phyloP scores from a whole-genome alignment of 768 basidiomycete species.

The Boletus sp. region DNA sequence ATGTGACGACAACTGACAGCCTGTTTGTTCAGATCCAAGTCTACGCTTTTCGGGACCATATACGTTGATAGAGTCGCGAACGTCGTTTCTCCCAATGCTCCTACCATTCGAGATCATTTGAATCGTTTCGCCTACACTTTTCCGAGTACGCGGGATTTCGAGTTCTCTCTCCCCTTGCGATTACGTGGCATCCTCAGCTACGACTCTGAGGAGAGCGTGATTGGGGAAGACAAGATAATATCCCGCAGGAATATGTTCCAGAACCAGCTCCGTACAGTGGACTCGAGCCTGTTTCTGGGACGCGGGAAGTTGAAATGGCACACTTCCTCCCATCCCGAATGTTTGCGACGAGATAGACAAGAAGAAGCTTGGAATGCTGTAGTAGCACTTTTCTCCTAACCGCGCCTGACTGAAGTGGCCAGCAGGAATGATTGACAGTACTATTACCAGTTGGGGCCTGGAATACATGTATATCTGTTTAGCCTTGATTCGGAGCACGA shows the following conservation, averaged over 20 bases:
- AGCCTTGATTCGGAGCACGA: not conserved
- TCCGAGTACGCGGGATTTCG: not conserved
- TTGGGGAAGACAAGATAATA: rapidly evolving
- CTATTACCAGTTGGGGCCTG: too few relatives aligned
- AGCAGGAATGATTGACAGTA: not conserved
- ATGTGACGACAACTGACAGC: not conserved
- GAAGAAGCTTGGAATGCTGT: slow-evolving; percentile 13
- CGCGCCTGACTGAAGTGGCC: not conserved
- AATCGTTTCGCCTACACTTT: slow-evolving; percentile 5
- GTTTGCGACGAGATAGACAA: not conserved
- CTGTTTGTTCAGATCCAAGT: slow-evolving; percentile 3
- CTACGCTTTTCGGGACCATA: slow-evolving; percentile 9
- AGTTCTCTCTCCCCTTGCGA: not conserved
- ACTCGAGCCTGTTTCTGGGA: not conserved
- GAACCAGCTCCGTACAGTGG: not conserved
- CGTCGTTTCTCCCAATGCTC: rapidly evolving
- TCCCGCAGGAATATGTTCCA: not conserved
- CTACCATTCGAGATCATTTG: slow-evolving; percentile 2
- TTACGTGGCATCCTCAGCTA: slow-evolving; percentile 11
- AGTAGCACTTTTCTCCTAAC: not conserved
- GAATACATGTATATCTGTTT: too few relatives aligned
- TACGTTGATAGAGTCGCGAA: slow-evolving; percentile 15
- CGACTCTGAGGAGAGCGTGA: not conserved
- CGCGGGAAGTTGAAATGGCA: not conserved
- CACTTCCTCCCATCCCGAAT: not conserved